Percentiles rank a stretch among this genome's conserved stretches.
These are phyloP conservation scores for Bipolaris zeicola DNA, from an alignment of 2,329 filamentous ascomycete species.

Conservation along the genomic window DNA sequence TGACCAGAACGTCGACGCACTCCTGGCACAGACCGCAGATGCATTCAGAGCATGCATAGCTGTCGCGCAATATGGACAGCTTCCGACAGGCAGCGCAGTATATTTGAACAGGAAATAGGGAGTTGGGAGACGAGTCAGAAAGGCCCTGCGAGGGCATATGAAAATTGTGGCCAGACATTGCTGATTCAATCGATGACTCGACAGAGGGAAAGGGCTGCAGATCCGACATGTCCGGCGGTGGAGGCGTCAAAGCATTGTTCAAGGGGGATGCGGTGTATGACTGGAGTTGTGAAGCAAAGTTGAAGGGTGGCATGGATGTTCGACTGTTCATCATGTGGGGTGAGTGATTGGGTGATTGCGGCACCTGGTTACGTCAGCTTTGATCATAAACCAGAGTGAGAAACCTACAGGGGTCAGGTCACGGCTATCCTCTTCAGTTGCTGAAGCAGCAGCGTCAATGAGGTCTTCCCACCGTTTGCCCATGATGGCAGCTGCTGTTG, in stretches of 20 bases:
- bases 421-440: constrained; percentile 86
- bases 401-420: constrained; percentile 82
- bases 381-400: constrained; percentile 10
- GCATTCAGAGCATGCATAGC: constrained; percentile 94
- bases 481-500: constrained; percentile 70
- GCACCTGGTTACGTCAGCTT: constrained; percentile 47
- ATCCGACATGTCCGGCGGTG: constrained; percentile 56
- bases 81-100: constrained; percentile 89
- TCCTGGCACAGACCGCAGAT: constrained; percentile 90
- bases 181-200: constrained; percentile 72
- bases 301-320: constrained; percentile 65
- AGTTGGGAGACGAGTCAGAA: constrained; percentile 65
- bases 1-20: constrained; percentile 81
- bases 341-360: constrained; percentile 57
- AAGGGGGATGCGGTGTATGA: constrained; percentile 88
- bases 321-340: constrained; percentile 58
- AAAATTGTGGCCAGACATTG: constrained; percentile 73
- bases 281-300: constrained; percentile 57
- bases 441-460: constrained; percentile 91
- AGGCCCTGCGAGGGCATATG: constrained; percentile 60
- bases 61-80: constrained; percentile 76
- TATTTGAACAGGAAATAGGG: constrained; percentile 69
- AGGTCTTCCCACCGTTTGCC: constrained; percentile 96
- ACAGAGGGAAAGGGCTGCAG: constrained; percentile 84
- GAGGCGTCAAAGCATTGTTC: constrained; percentile 88